Evolutionary conservation across 345 rosid genomes (phyloP).

Genomic region (Salix brachista): DNA sequence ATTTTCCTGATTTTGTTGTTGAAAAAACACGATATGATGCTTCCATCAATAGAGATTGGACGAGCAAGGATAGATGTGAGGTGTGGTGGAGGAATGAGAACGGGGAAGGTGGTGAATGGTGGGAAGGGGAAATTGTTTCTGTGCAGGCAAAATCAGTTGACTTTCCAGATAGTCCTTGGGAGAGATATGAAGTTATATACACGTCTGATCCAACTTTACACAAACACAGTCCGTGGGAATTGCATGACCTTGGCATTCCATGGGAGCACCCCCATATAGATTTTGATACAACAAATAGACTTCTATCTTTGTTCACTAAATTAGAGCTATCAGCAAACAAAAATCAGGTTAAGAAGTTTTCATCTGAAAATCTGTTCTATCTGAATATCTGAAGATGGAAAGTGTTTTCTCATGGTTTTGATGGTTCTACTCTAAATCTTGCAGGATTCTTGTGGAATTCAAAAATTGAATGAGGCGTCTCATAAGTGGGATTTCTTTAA

Average conservation of each 20-base stretch:
- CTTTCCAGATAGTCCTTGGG: slow-evolving; percentile 31
- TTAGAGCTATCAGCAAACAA: slow-evolving; percentile 7
- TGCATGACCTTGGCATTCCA: slow-evolving; percentile 14
- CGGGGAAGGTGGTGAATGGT: slow-evolving; percentile 29
- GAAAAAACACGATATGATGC: slow-evolving; percentile 28
- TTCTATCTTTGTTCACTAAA: slow-evolving; percentile 11
- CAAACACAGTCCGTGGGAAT: slow-evolving; percentile 29
- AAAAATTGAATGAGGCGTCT: slow-evolving; percentile 18
- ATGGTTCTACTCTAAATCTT: not conserved
- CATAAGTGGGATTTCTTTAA: slow-evolving; percentile 20
- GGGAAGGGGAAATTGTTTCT: slow-evolving; percentile 25
- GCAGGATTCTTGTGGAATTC: slow-evolving; percentile 21
- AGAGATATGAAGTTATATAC: slow-evolving; percentile 16
- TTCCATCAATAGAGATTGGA: slow-evolving; percentile 24
- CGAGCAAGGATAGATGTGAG: slow-evolving; percentile 9
- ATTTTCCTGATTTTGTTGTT: slow-evolving; percentile 30
- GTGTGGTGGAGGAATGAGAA: slow-evolving; percentile 31
- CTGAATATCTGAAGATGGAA: not conserved
- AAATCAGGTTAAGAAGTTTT: slow-evolving; percentile 12
- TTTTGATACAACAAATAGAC: slow-evolving; percentile 1
- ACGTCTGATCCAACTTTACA: not conserved
- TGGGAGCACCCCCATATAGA: slow-evolving; percentile 26
- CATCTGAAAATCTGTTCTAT: not conserved
- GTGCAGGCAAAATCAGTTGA: slow-evolving; percentile 17
- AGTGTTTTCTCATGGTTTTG: not conserved